Base-by-base conservation (phyloP, 1,139 yeast species). In the Geotrichum citri-aurantii region DNA sequence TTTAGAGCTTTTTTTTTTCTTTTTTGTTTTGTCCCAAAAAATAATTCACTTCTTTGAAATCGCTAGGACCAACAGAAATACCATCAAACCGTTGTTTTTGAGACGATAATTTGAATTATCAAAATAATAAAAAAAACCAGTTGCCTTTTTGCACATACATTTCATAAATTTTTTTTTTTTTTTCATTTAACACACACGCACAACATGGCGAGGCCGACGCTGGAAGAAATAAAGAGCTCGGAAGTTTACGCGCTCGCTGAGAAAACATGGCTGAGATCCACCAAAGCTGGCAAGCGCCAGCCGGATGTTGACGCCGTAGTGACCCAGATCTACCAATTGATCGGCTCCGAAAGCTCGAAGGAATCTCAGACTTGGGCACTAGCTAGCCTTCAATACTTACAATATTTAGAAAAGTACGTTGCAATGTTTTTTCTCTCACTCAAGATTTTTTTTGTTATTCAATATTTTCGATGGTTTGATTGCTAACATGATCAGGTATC, bases 321-420 rank as follows among this genome's bases (percentile, higher is more conserved):
- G 29, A 11, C 51, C 17, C 46, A 53, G 29, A 33, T 26, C n/a
- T 17, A 46, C 48, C 17, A 53, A 53, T 46, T 26, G 40, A 23
- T 55, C 11, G 17, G 42, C 21, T 19, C 44, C 2, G 44, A 19
- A 8, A 37, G 17, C 10, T 8, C 44, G 17, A 37, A 37, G 44
- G 21, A 37, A 21, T 53, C 49, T 7, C 52, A 53, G 11, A 23
- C 5, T 14, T 46, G 46, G 11, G 50, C 40, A 1, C 37, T 62
- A 6, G 27, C 52, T 8, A 55, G 59, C 19, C 56, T 69, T 50
- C 65, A 66, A 40, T 57, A 62, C 33, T 50, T 64, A 31, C 57
- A 58, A 29, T 66, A 60, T 48, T 52, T 69, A 19, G 71, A 69
- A 54, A 53, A 54, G 67, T 61, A 44, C 24, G 47, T 23, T 23